Percentiles rank a stretch among this genome's conserved stretches.
These are phyloP conservation scores for Cyclotella cryptica DNA, from an alignment of 108 stramenopile species.

Conservation along the genomic window DNA sequence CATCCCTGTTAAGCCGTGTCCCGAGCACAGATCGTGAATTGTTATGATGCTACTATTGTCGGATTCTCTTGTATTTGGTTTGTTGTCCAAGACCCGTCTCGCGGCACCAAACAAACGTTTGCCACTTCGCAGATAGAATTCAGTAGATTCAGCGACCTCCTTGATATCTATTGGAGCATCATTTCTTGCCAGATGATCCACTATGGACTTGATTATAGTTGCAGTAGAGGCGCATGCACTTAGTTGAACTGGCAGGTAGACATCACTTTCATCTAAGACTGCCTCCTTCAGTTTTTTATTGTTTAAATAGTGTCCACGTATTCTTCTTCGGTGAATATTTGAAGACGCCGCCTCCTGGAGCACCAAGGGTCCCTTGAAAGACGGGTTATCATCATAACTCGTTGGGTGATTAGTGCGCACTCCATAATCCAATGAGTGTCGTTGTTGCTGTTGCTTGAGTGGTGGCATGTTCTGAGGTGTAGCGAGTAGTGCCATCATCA, in stretches of 20 bases:
- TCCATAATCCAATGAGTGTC: constrained; percentile 38
- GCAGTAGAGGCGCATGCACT: constrained; percentile 40
- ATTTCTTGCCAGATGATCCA: constrained; percentile 55
- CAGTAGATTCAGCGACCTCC: constrained; percentile 60
- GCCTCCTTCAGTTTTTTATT: constrained; percentile 12
- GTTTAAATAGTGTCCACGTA: constrained; percentile 38
- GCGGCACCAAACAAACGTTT: constrained; percentile 58
- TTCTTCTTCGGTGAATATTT: constrained; percentile 42
- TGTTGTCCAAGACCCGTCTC: constrained; percentile 26
- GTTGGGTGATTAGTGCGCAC: constrained; percentile 56
- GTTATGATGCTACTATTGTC: constrained; percentile 20
- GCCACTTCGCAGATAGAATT: constrained; percentile 58
- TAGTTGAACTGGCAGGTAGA: constrained; percentile 5
- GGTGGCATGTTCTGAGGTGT: constrained; percentile 28
- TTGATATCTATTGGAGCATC: constrained; percentile 69
- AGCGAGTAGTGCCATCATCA: constrained; percentile 17
- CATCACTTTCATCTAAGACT: not conserved
- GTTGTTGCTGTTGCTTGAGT: constrained; percentile 2
- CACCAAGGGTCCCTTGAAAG: constrained; percentile 55
- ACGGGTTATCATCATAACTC: constrained; percentile 54
- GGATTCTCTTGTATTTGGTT: not conserved
- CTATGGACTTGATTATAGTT: constrained; percentile 48
- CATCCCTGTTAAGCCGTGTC: constrained; percentile 65
- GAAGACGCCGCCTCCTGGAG: constrained; percentile 35
- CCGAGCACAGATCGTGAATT: constrained; percentile 57